Base-by-base conservation (phyloP, 805 yeast species). In the Starmera quercuum region DNA sequence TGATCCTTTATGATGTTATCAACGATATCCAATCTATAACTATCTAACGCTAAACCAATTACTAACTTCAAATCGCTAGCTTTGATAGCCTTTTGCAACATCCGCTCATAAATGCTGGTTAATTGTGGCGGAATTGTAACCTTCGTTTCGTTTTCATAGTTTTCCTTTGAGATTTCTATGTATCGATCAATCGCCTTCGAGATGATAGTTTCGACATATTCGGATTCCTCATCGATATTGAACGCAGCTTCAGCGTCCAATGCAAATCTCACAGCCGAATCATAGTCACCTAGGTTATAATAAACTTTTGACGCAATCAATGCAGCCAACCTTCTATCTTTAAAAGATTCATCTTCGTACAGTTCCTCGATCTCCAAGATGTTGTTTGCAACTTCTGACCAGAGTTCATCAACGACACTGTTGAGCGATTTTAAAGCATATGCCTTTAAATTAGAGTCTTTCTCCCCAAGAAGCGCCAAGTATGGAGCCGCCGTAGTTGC, bases 371-470 rank as follows among this genome's bases (percentile, higher is more conserved):
- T 83, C 35, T 83, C 87, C 20, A 84, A 67, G 40, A 92, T 75
- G 51, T 73, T 78, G 61, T 92, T 92, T 37, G 98, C 95, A 37
- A 92, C 83, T 64, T 92, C 97, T 3, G 98, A 86, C 98, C 98
- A 92, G 38, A 86, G 70, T 58, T 85, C 88, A 62, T 87, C 95
- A 33, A 86, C 96, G 32, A 83, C 73, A 19, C 64, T 71, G 54
- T 87, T 83, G 45, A 92, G 73, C 14, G 95, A 78, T 36, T 79
- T 66, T 52, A 92, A 71, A 14, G 97, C 98, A 54, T 85, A 84
- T 23, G 80, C 68, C 58, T 86, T 88, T 45, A 92, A 73, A 33
- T 71, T 60, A 32, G 72, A 62, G 56, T 92, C 97, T 7, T 77
- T 68, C 63, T 92, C 99, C 41, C 77, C 76, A 53, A 92, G 69